Evolutionary conservation across 2,329 filamentous ascomycete genomes (phyloP).

Genomic region (Colletotrichum sp.): DNA sequence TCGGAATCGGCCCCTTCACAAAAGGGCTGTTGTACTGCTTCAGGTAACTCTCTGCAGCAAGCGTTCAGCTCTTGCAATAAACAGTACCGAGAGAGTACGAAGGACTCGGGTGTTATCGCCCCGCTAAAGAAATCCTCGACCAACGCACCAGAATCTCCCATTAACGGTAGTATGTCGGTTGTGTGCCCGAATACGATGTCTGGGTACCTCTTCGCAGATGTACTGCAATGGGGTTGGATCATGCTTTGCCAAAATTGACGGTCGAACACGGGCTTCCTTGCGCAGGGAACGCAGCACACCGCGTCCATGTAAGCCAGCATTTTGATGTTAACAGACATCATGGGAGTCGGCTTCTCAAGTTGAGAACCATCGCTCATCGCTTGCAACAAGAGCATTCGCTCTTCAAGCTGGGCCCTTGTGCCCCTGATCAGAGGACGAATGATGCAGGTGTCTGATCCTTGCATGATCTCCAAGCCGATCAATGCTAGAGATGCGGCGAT

Average conservation of each 20-base stretch:
- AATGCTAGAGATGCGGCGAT: constrained; percentile 7
- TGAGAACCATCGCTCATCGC: background rate
- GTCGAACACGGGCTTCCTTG: background rate
- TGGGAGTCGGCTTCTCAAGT: background rate
- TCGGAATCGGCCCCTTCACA: background rate
- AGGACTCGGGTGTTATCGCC: background rate
- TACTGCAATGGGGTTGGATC: background rate
- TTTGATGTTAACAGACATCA: constrained; percentile 6
- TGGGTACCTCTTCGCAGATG: background rate
- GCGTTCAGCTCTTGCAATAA: background rate
- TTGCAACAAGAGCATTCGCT: background rate
- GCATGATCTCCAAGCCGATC: constrained; percentile 6
- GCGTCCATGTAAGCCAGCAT: constrained; percentile 16
- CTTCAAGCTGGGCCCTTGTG: background rate
- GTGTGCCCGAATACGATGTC: constrained; percentile 12
- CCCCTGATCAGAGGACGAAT: background rate
- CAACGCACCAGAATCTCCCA: background rate
- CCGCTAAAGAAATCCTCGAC: background rate
- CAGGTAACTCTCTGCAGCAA: background rate
- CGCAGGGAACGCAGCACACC: constrained; percentile 8
- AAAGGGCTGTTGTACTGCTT: background rate
- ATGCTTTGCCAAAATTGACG: background rate
- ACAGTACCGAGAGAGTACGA: background rate
- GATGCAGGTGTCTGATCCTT: background rate
- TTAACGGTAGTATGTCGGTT: background rate